Conservation (phyloP, 305 asterid genomes). For the Fraxinus albicans region DNA sequence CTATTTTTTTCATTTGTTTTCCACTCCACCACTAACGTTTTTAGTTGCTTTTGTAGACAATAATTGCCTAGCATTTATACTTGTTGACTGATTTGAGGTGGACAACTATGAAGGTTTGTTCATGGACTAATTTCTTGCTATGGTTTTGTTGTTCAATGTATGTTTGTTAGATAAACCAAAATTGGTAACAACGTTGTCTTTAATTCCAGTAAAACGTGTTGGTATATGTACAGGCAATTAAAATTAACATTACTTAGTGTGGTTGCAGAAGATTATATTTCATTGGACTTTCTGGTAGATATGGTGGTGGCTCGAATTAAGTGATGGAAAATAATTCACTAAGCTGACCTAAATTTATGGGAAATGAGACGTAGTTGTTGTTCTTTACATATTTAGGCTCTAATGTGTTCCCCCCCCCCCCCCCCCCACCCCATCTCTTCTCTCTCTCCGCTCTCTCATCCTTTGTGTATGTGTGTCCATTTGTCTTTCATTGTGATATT, state of each 20-base stretch:
- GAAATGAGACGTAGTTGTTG: neutral
- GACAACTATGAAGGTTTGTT: constrained; percentile 56
- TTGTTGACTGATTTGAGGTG: constrained; percentile 31
- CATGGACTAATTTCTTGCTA: neutral
- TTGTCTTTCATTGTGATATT: neutral
- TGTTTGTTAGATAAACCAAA: neutral
- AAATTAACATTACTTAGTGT: neutral
- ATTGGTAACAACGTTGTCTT: neutral
- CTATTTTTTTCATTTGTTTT: neutral
- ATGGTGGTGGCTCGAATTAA: neutral
- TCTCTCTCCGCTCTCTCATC: neutral
- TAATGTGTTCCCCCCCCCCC: neutral
- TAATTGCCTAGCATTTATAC: constrained; percentile 15
- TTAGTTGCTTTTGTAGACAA: constrained; percentile 26
- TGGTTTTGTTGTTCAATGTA: neutral
- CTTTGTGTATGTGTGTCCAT: neutral
- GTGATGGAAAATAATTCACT: neutral
- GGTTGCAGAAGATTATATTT: neutral
- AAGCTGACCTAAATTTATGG: neutral
- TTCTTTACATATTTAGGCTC: neutral
- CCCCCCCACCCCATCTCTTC: no score
- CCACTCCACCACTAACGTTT: constrained; percentile 16
- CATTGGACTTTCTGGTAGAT: neutral
- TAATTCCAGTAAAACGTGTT: neutral
- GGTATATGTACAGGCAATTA: neutral